A percentile compares a stretch with the other conserved stretches of the same genome.
phyloP scores from a whole-genome alignment of 2,329 filamentous ascomycete genomes.

The Ambrosiella beaveri region DNA sequence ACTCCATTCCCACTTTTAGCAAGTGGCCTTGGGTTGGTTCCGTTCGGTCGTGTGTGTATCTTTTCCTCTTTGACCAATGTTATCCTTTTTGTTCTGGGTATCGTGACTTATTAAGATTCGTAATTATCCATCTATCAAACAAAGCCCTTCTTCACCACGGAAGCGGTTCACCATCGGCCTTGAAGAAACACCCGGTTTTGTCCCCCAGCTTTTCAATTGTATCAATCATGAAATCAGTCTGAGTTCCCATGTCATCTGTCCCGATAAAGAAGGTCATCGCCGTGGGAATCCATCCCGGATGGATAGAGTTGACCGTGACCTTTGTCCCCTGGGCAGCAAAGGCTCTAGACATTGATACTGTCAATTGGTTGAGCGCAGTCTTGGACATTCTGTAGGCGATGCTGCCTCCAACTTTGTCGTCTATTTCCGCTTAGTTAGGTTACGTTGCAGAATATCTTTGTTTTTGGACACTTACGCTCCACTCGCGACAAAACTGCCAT shows the following conservation, averaged over 20 bases:
- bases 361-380: background rate
- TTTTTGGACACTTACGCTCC: background rate
- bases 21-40: background rate
- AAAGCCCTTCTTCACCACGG: background rate
- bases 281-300: background rate
- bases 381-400: background rate
- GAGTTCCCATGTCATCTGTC: background rate
- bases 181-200: background rate
- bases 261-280: background rate
- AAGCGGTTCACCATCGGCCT: background rate
- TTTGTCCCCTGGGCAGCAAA: background rate
- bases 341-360: background rate
- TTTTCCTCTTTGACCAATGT: background rate
- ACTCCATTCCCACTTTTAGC: conserved; percentile 1
- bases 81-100: background rate
- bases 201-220: background rate
- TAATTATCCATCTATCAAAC: background rate
- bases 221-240: background rate
- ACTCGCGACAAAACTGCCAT: background rate
- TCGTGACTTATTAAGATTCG: no score
- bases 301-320: background rate
- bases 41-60: background rate
- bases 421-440: background rate
- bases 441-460: no score
- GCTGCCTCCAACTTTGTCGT: background rate